Evolutionary conservation across 495 filamentous ascomycete genomes (phyloP).

Genomic region (Pseudotulostoma volvatum): DNA sequence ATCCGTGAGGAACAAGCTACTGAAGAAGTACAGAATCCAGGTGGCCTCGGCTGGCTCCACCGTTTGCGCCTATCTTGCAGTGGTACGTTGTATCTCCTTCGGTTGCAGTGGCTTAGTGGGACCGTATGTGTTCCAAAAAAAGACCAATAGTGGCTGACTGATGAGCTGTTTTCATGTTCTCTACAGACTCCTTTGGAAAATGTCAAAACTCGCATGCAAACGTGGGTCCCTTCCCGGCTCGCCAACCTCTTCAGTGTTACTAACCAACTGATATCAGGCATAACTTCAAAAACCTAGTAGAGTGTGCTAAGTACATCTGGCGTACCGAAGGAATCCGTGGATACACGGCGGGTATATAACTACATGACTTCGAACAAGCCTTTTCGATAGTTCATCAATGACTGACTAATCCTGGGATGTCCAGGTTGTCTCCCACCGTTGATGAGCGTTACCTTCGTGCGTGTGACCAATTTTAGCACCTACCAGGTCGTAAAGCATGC

Average conservation of each 20-base stretch:
- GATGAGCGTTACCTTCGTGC: conserved; percentile 72
- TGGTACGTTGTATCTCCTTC: conserved; percentile 19
- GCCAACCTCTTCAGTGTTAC: background rate
- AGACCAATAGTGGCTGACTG: too few relatives aligned
- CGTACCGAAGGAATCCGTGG: conserved; percentile 31
- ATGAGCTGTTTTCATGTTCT: conserved; percentile 1
- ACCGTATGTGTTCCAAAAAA: too few relatives aligned
- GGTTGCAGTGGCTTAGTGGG: too few relatives aligned
- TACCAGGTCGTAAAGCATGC: conserved; percentile 72
- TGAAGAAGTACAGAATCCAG: conserved; percentile 32
- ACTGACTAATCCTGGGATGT: conserved; percentile 2
- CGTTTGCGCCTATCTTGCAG: conserved; percentile 27
- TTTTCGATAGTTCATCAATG: background rate
- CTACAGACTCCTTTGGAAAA: conserved; percentile 32
- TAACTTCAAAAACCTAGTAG: conserved; percentile 26
- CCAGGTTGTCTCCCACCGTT: conserved; percentile 65
- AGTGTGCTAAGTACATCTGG: conserved; percentile 29
- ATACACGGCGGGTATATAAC: conserved; percentile 30
- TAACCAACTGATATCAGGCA: conserved; percentile 14
- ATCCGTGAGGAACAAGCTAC: conserved; percentile 21
- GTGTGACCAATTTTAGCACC: conserved; percentile 84
- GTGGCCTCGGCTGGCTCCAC: conserved; percentile 29
- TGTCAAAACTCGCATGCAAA: conserved; percentile 36
- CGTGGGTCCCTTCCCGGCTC: conserved; percentile 15
- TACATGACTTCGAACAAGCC: background rate